Evolutionary conservation across 164 flowering plant species (phyloP).

Genomic region (Saururus chinensis): DNA sequence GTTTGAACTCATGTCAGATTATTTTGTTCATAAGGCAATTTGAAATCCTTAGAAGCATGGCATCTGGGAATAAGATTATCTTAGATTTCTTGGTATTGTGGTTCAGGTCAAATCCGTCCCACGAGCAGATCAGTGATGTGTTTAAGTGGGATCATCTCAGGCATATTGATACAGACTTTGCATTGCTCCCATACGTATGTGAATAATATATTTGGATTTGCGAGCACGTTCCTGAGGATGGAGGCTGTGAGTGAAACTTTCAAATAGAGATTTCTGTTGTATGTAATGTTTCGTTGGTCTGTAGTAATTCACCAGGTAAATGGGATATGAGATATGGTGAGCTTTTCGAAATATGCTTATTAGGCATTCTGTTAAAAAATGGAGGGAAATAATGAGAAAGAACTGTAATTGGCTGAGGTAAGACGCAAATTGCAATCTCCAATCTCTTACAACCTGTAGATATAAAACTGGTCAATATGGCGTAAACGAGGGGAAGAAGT

Average conservation of each 20-base stretch:
- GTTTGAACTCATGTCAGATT: no score
- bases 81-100: neutral
- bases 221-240: neutral
- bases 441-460: no score
- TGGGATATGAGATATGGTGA: neutral
- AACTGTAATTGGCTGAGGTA: no score
- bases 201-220: no score
- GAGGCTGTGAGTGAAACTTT: neutral
- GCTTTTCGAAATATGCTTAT: no score
- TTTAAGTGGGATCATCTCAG: neutral
- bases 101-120: conserved; percentile 76
- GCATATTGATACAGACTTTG: neutral
- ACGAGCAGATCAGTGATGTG: conserved; percentile 16
- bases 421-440: no score
- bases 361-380: no score
- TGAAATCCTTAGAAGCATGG: neutral
- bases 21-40: neutral
- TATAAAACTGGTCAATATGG: no score
- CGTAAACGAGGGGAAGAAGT: neutral
- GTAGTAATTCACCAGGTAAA: neutral
- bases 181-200: neutral
- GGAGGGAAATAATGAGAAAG: no score
- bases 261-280: neutral
- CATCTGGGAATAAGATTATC: neutral
- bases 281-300: no score